Evolutionary conservation across 2,329 filamentous ascomycete genomes (phyloP), one percentile per base, ranked within the genome.

Genomic region (Acephala macrosclerotiorum): DNA sequence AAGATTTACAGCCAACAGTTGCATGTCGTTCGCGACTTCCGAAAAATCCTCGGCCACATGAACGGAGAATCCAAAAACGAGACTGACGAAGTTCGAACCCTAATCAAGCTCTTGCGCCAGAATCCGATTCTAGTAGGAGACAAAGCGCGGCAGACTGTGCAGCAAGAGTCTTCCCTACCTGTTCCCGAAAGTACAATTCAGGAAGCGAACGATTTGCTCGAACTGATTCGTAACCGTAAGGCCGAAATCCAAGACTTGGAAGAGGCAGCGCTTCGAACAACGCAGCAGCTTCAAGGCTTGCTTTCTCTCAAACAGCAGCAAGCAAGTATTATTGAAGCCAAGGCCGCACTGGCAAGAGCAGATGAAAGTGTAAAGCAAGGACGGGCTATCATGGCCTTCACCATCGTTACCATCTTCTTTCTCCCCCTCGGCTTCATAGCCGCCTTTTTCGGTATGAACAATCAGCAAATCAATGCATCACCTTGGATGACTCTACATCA

Each of bases 231-330:
- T 0, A 73, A 73, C 4, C 70, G 70, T 3, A 65, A 58, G 38
- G 70, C 25, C 63, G 75, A 49, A 57, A 73, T 26, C 65, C 68
- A 33, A 47, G 73, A 45, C 26, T 26, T 70, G 62, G 58, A 66
- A 63, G 51, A 61, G 12, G 60, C 66, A 29, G 64, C 66, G n/a
- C 60, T 64, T 3, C 38, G 64, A 11, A 71, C 66, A 38, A 45
- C 42, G 56, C 18, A 49, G 49, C 51, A 68, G 63, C 63, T 69
- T 2, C 60, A 69, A 45, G 78, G 80, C 53, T 72, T 83, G 1
- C 72, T 83, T 1, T 75, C 73, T 0, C 72, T 83, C 26, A 83
- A 83, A 63, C 81, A 83, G 40, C 81, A 83, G 65, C 81, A 83
- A 65, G 80, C 81, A 0, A 78, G 79, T 45, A 78, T 83, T 0